These are phyloP conservation scores for Talaromyces funiculosus DNA, from an alignment of 2,329 filamentous ascomycete genomes.

Conservation along the genomic window DNA sequence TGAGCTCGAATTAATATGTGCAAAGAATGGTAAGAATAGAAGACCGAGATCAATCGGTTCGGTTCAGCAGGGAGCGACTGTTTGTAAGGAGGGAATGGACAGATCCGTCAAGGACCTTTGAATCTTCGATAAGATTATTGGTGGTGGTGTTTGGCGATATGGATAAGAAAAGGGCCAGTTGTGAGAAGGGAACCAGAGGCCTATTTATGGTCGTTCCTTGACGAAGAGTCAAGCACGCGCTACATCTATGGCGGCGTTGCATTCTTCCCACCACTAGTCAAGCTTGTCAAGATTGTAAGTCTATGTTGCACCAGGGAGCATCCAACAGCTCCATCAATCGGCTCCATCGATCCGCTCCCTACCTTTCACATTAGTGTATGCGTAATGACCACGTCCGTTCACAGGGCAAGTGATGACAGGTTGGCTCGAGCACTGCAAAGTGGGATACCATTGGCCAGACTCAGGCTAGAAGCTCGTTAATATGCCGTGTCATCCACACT, in stretches of 20 bases:
- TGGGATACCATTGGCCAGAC: neutral
- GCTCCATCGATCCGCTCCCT: neutral
- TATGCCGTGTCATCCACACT: neutral
- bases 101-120: conserved; percentile 14
- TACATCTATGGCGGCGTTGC: neutral
- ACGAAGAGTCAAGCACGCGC: neutral
- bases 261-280: neutral
- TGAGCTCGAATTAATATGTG: neutral
- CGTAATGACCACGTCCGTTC: neutral
- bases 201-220: conserved; percentile 7
- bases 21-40: neutral
- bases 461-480: neutral
- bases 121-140: conserved; percentile 1
- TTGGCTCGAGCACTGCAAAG: neutral
- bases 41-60: conserved; percentile 9
- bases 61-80: conserved; percentile 7
- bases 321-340: no score
- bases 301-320: neutral
- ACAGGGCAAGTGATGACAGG: neutral
- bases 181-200: neutral
- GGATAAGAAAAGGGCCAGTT: neutral
- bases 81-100: conserved; percentile 11
- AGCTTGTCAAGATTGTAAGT: neutral
- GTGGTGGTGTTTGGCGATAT: conserved; percentile 5
- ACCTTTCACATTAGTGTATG: neutral